phyloP scores from a whole-genome alignment of 2,329 filamentous ascomycete species.

The Drechslerella stenobrocha region DNA sequence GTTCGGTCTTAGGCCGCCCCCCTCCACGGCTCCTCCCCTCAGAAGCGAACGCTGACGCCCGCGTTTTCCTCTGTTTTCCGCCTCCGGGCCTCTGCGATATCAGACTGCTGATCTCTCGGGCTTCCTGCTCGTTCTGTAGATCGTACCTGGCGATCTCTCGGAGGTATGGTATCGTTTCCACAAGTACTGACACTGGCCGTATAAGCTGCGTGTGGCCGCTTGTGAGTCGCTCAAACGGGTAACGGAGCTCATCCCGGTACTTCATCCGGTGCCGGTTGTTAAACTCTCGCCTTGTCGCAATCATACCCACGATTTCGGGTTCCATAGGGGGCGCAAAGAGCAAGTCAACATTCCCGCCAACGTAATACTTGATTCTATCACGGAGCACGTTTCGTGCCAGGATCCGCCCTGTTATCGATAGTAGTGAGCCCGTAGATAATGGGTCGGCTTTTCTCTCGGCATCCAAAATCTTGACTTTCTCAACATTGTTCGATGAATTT shows the following conservation, averaged over 20 bases:
- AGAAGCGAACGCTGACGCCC: slow-evolving; percentile 49
- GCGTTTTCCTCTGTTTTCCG: slow-evolving; percentile 52
- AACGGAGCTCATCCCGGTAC: slow-evolving; percentile 21
- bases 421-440: slow-evolving; percentile 21
- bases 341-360: neutral
- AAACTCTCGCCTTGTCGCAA: slow-evolving; percentile 29
- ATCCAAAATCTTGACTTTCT: slow-evolving; percentile 21
- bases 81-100: slow-evolving; percentile 32
- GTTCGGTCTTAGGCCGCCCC: slow-evolving; percentile 25
- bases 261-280: slow-evolving; percentile 11
- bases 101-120: slow-evolving; percentile 63
- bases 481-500: slow-evolving; percentile 15
- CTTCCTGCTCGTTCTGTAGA: slow-evolving; percentile 68
- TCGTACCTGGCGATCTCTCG: slow-evolving; percentile 81
- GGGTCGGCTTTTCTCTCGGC: slow-evolving; percentile 31
- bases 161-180: slow-evolving; percentile 88
- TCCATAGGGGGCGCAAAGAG: slow-evolving; percentile 16
- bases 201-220: slow-evolving; percentile 29
- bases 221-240: slow-evolving; percentile 31
- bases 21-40: slow-evolving; percentile 49
- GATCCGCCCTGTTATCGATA: slow-evolving; percentile 26
- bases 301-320: slow-evolving; percentile 28
- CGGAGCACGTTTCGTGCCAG: slow-evolving; percentile 27
- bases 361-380: neutral
- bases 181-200: slow-evolving; percentile 64